Evolutionary conservation across 176 grass and related monocot genomes (phyloP).

Genomic region (Oryza coarctata): DNA sequence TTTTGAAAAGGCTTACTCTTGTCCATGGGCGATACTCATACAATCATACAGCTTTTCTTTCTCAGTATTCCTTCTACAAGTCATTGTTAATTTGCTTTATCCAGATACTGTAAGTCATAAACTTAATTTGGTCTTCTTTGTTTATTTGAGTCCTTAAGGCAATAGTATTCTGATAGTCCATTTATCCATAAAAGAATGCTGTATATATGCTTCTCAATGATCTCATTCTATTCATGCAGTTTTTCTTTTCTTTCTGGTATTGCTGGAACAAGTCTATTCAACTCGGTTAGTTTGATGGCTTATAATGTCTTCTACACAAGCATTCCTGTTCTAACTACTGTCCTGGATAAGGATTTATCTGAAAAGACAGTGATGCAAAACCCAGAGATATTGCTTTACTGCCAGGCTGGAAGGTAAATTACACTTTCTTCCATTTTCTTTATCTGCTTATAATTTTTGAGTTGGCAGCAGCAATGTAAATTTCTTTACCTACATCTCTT

Average conservation of each 20-base stretch:
- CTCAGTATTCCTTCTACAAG: constrained; percentile 99
- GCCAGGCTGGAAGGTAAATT: constrained; percentile 89
- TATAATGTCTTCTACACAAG: constrained; percentile 99
- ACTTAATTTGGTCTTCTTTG: background rate
- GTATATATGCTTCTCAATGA: constrained; percentile 31
- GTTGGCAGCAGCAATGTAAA: background rate
- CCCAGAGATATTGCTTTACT: constrained; percentile 89
- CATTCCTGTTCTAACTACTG: constrained; percentile 85
- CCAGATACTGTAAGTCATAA: constrained; percentile 88
- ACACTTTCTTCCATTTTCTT: background rate
- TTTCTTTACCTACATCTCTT: background rate
- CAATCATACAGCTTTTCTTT: constrained; percentile 92
- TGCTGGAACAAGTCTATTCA: constrained; percentile 96
- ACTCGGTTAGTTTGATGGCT: constrained; percentile 94
- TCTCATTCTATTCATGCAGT: constrained; percentile 47
- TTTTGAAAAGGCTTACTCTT: constrained; percentile 93
- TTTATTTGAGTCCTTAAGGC: constrained; percentile 15
- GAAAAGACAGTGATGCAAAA: constrained; percentile 97
- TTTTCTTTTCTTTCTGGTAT: constrained; percentile 98
- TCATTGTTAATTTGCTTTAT: constrained; percentile 98
- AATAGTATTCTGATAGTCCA: background rate
- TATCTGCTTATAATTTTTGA: background rate
- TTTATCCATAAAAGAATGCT: background rate
- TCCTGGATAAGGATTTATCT: constrained; percentile 90
- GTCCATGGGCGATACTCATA: constrained; percentile 96